Evolutionary conservation across 257 asterid species (phyloP).

Genomic region (Thymus mandschuricus): DNA sequence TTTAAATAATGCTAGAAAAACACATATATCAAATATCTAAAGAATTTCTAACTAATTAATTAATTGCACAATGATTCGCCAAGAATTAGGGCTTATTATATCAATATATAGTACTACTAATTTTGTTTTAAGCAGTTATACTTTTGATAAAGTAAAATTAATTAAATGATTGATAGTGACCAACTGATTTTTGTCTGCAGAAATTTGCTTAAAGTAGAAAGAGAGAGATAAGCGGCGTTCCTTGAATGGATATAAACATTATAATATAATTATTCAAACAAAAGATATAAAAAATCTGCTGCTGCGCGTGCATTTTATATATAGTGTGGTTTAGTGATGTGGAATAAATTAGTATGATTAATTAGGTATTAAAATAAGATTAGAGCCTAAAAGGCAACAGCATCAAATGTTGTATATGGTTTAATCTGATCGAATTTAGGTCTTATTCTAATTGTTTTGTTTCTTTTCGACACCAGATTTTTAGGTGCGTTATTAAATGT

Average conservation of each 20-base stretch:
- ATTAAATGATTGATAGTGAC: neutral
- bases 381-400: slow-evolving; percentile 21
- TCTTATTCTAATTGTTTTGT: no score
- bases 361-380: neutral
- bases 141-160: neutral
- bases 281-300: slow-evolving; percentile 25
- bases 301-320: slow-evolving; percentile 40
- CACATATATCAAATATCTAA: no score
- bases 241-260: slow-evolving; percentile 33
- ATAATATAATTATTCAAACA: neutral
- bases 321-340: slow-evolving; percentile 15
- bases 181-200: slow-evolving; percentile 28
- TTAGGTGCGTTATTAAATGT: no score
- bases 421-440: no score
- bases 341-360: neutral
- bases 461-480: no score
- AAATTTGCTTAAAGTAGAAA: slow-evolving; percentile 40
- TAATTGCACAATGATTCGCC: no score
- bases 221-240: slow-evolving; percentile 17
- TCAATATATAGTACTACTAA: no score
- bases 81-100: no score
- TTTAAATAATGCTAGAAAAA: neutral
- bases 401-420: slow-evolving; percentile 1
- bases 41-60: no score
- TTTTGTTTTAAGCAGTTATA: neutral